phyloP scores from a whole-genome alignment of 1,284 basidiomycete species.

The Sphaerobolus stellatus region DNA sequence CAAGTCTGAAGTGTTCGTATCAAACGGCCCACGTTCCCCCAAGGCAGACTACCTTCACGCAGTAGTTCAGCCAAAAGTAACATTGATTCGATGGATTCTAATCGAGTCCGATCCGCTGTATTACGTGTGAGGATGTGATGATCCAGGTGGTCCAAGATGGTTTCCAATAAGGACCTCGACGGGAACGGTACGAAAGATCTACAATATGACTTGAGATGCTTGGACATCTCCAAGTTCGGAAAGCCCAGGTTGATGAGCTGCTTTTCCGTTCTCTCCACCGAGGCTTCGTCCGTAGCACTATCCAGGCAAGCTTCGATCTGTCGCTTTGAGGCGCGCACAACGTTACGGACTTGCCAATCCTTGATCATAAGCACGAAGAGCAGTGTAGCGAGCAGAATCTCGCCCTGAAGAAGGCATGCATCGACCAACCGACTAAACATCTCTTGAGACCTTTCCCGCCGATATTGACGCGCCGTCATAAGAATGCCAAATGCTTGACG shows the following conservation, averaged over 20 bases:
- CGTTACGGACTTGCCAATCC: conserved; percentile 52
- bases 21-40: conserved; percentile 4
- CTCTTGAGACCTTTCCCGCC: conserved; percentile 51
- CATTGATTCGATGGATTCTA: conserved; percentile 7
- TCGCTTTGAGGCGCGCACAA: conserved; percentile 7
- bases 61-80: conserved; percentile 7
- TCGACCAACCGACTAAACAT: conserved; percentile 63
- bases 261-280: neutral
- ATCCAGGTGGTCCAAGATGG: conserved; percentile 7
- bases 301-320: conserved; percentile 23
- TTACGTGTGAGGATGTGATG: neutral
- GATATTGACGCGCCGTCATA: conserved; percentile 50
- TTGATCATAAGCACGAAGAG: conserved; percentile 65
- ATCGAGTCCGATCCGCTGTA: neutral
- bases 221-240: neutral
- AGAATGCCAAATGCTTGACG: conserved; percentile 55
- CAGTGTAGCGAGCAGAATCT: conserved; percentile 68
- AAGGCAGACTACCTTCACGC: conserved; percentile 5
- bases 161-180: neutral
- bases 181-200: conserved; percentile 1
- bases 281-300: conserved; percentile 19
- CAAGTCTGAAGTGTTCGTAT: conserved; percentile 9
- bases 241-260: neutral
- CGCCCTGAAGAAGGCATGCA: conserved; percentile 69
- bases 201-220: too few species aligned